Conservation (phyloP, 306 rosid species). For the Benincasa hispida region DNA sequence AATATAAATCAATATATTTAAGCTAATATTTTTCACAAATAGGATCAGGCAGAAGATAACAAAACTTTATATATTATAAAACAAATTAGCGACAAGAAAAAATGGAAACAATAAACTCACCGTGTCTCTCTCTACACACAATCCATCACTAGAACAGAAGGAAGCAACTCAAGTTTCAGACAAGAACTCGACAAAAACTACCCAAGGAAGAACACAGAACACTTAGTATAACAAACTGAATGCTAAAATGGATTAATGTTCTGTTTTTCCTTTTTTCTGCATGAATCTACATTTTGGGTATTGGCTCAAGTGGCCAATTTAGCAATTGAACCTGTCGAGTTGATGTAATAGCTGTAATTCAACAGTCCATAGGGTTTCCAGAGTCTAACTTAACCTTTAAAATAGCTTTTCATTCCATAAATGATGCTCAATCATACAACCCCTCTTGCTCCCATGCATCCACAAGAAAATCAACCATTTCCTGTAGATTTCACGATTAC, state of each 20-base stretch:
- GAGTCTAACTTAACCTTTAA: conserved; percentile 11
- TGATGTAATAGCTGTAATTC: neutral
- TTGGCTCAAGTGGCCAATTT: neutral
- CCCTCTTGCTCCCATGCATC: conserved; percentile 88
- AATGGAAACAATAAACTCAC: neutral
- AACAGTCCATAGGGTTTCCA: conserved; percentile 13
- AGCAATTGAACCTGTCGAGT: neutral
- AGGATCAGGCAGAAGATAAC: neutral
- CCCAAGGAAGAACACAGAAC: neutral
- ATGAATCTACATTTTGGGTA: neutral
- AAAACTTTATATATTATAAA: neutral
- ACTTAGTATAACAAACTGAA: neutral
- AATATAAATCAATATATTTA: neutral
- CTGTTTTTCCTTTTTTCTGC: neutral
- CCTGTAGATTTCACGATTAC: conserved; percentile 28
- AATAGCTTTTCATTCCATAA: conserved; percentile 13
- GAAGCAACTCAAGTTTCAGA: neutral
- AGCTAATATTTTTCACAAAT: neutral
- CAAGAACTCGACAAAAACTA: neutral
- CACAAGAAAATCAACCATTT: conserved; percentile 95
- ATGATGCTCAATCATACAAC: conserved; percentile 49
- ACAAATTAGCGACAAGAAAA: neutral
- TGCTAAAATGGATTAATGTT: neutral
- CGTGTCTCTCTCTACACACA: no score
- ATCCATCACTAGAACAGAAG: no score